A percentile compares a stretch with the other conserved stretches of the same genome.
Evolutionary conservation across 371 early-diverging fungal species (phyloP).

Genomic region (Apophysomyces ossiformis): DNA sequence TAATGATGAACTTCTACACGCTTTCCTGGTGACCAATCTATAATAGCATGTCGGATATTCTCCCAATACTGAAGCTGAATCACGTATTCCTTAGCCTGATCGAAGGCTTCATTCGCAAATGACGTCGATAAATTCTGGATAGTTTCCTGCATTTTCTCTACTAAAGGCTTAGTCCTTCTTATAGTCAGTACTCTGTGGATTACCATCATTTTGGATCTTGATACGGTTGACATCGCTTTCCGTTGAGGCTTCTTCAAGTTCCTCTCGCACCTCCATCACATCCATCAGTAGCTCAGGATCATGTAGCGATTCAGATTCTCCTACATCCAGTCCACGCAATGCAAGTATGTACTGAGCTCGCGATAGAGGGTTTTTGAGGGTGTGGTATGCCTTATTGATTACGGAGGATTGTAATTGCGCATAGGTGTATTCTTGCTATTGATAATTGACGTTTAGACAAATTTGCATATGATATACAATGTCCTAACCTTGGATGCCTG

Average conservation of each 20-base stretch:
- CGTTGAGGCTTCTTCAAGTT: slow-evolving; percentile 64
- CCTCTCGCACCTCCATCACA: slow-evolving; percentile 80
- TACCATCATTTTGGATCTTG: slow-evolving; percentile 23
- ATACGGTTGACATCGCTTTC: slow-evolving; percentile 19
- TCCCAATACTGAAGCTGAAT: slow-evolving; percentile 75
- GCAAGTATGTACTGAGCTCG: slow-evolving; percentile 83
- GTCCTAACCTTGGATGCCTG: slow-evolving; percentile 65
- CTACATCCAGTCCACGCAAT: slow-evolving; percentile 60
- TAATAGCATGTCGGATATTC: slow-evolving; percentile 63
- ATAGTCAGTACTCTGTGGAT: background rate
- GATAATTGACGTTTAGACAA: background rate
- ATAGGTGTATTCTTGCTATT: slow-evolving; percentile 69
- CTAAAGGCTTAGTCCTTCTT: background rate
- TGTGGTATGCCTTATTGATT: slow-evolving; percentile 87
- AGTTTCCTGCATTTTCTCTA: slow-evolving; percentile 45
- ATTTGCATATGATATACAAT: background rate
- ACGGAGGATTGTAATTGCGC: slow-evolving; percentile 83
- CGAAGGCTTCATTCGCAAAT: slow-evolving; percentile 57
- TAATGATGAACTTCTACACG: slow-evolving; percentile 15
- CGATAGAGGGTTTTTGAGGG: slow-evolving; percentile 76
- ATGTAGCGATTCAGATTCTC: slow-evolving; percentile 69
- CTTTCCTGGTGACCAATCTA: slow-evolving; percentile 63
- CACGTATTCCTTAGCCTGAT: slow-evolving; percentile 59
- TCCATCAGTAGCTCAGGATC: slow-evolving; percentile 82
- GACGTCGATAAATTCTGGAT: slow-evolving; percentile 48